Conservation (phyloP, 176 grass and related monocot genomes). For the Guadua angustifolia region DNA sequence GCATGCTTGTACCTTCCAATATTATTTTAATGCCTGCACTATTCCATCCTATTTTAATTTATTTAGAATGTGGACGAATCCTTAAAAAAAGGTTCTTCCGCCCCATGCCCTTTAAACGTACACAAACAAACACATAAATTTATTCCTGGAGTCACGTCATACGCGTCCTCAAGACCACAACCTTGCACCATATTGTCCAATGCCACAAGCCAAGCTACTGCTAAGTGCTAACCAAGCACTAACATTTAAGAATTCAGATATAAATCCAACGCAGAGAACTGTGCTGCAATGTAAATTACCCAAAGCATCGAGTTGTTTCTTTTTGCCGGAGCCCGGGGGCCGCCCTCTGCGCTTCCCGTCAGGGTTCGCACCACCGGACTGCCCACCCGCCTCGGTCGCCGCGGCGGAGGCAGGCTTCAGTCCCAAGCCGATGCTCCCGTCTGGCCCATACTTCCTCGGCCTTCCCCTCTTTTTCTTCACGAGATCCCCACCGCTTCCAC, state of each 20-base stretch:
- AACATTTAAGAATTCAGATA: conserved; percentile 5
- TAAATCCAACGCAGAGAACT: conserved; percentile 3
- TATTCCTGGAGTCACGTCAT: conserved; percentile 1
- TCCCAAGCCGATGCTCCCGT: conserved; percentile 63
- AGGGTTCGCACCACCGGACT: conserved; percentile 51
- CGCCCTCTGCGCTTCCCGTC: conserved; percentile 76
- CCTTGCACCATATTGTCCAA: conserved; percentile 7
- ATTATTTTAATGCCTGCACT: conserved; percentile 46
- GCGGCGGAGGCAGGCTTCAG: conserved; percentile 21
- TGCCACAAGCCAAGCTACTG: conserved; percentile 27
- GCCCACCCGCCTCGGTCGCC: conserved; percentile 30
- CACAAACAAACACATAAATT: neutral
- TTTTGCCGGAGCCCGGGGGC: conserved; percentile 79
- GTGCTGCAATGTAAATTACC: conserved; percentile 57
- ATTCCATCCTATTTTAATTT: conserved; percentile 25
- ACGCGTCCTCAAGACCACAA: conserved; percentile 18
- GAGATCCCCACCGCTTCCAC: conserved; percentile 58
- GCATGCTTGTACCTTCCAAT: conserved; percentile 22
- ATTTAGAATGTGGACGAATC: conserved; percentile 12
- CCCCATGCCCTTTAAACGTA: neutral
- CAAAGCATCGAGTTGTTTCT: conserved; percentile 89
- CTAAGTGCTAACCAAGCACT: neutral
- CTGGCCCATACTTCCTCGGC: conserved; percentile 89
- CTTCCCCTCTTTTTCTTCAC: conserved; percentile 96
- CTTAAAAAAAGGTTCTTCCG: conserved; percentile 16